Percentiles rank a stretch among this genome's conserved stretches.
Conservation (phyloP, 2,329 filamentous ascomycete species). For the Aureobasidium sp. region DNA sequence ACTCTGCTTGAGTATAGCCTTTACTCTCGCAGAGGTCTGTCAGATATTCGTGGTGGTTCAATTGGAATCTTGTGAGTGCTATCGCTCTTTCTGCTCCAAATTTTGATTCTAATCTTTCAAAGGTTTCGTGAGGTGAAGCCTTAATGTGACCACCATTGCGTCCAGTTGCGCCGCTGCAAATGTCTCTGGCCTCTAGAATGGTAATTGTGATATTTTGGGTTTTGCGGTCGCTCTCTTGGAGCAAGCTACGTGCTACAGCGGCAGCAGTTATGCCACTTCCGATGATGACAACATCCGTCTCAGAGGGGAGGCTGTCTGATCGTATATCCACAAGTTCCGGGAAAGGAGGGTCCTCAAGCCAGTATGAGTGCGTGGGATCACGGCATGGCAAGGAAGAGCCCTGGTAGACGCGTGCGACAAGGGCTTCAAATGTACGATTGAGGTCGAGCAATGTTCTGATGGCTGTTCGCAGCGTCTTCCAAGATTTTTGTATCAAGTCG, state of each 20-base stretch:
- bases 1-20: background rate
- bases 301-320: conserved; percentile 14
- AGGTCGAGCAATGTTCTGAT: background rate
- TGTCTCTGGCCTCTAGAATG: conserved; percentile 35
- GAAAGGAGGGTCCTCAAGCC: conserved; percentile 24
- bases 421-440: background rate
- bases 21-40: background rate
- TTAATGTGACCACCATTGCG: conserved; percentile 42
- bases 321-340: conserved; percentile 18
- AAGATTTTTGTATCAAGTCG: background rate
- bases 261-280: conserved; percentile 24
- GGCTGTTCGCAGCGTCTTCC: background rate
- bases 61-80: background rate
- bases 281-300: conserved; percentile 23
- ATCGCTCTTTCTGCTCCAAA: background rate
- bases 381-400: conserved; percentile 15
- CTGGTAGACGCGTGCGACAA: background rate
- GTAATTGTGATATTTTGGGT: conserved; percentile 27
- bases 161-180: conserved; percentile 40
- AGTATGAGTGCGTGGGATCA: conserved; percentile 22
- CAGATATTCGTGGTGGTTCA: background rate
- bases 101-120: background rate
- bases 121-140: background rate
- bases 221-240: conserved; percentile 22
- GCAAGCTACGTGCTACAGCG: conserved; percentile 26